phyloP scores from a whole-genome alignment of 2,329 filamentous ascomycete species.

The Calycina marina region DNA sequence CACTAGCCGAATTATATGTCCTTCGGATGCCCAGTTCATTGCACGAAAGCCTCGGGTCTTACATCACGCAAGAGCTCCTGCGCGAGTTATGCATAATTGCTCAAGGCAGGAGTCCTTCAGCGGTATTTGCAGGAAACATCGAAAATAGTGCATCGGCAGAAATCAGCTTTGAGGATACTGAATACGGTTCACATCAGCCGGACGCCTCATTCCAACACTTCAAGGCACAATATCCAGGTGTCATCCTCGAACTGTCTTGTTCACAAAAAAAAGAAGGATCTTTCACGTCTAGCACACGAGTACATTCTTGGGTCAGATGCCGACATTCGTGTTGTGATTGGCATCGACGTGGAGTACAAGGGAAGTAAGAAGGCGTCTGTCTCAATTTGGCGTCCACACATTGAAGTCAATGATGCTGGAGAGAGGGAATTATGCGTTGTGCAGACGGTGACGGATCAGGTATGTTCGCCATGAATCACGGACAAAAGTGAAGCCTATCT shows the following conservation, averaged over 20 bases:
- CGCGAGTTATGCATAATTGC: slow-evolving; percentile 5
- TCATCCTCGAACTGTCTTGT: slow-evolving; percentile 19
- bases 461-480: no score
- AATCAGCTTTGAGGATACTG: slow-evolving; percentile 5
- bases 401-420: slow-evolving; percentile 7
- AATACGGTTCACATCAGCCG: slow-evolving; percentile 10
- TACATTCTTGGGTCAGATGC: slow-evolving; percentile 18
- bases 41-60: slow-evolving; percentile 9
- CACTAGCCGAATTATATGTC: slow-evolving; percentile 5
- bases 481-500: no score
- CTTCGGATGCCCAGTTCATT: slow-evolving; percentile 12
- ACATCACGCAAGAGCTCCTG: slow-evolving; percentile 7
- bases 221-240: slow-evolving; percentile 11
- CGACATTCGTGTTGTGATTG: slow-evolving; percentile 17
- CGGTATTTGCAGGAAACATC: slow-evolving; percentile 9
- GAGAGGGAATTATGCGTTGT: slow-evolving; percentile 10
- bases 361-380: slow-evolving; percentile 11
- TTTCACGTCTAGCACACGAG: slow-evolving; percentile 8
- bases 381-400: slow-evolving; percentile 9
- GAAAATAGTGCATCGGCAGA: slow-evolving; percentile 8
- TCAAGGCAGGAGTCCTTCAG: slow-evolving; percentile 5
- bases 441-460: slow-evolving; percentile 10
- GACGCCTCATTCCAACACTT: slow-evolving; percentile 10
- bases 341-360: slow-evolving; percentile 19
- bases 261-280: slow-evolving; percentile 10